Conservation (phyloP, 2,329 filamentous ascomycete genomes). For the Tetracladium maxilliforme region DNA sequence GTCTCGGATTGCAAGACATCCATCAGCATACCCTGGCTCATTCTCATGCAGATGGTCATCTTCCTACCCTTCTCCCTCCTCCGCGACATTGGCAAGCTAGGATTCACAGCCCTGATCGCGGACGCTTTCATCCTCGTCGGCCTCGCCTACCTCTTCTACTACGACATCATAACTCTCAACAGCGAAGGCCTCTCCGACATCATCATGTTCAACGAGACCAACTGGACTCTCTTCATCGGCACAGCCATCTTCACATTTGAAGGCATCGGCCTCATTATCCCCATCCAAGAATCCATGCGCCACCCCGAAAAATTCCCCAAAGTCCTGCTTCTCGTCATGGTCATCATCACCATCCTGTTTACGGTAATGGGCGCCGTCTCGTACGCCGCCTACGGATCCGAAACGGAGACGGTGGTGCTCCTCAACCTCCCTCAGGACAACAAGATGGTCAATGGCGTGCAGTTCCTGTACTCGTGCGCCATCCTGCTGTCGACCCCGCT, state of each 20-base stretch:
- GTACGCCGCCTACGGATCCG: conserved; percentile 89
- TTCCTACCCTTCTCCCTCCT: conserved; percentile 91
- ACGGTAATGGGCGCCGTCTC: conserved; percentile 82
- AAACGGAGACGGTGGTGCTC: conserved; percentile 91
- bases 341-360: conserved; percentile 87
- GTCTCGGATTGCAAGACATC: conserved; percentile 76
- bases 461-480: conserved; percentile 95
- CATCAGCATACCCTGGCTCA: conserved; percentile 79
- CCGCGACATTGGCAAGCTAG: conserved; percentile 92
- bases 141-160: conserved; percentile 89
- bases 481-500: conserved; percentile 90
- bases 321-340: conserved; percentile 82
- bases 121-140: conserved; percentile 91
- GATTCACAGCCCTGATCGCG: conserved; percentile 84
- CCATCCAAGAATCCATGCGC: conserved; percentile 95
- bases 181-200: conserved; percentile 71
- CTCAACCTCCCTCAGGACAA: conserved; percentile 93
- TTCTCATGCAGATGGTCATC: conserved; percentile 87
- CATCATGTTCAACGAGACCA: conserved; percentile 72
- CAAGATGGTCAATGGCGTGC: conserved; percentile 88
- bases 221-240: conserved; percentile 96
- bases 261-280: conserved; percentile 92
- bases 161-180: conserved; percentile 74
- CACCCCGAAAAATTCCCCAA: conserved; percentile 78
- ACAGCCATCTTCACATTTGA: conserved; percentile 99